Base-by-base conservation (phyloP, 169 alveolate genomes). In the Theileria parva region DNA sequence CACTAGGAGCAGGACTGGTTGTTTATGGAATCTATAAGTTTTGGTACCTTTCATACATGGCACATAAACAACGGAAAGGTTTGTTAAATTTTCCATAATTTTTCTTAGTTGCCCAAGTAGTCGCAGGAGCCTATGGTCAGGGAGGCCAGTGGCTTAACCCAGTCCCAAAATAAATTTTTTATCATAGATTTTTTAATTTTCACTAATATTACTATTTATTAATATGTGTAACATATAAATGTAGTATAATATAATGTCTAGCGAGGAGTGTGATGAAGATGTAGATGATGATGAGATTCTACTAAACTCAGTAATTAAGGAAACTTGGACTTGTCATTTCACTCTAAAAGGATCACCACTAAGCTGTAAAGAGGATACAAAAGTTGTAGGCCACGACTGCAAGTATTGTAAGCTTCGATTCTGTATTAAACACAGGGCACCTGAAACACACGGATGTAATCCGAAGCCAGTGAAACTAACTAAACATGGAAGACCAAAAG, bases 141-240 rank as follows among this genome's bases (percentile, higher is more conserved):
- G 96, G 96, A 44, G 96, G 96, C 19, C 96, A 93, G 88, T 93
- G 96, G 96, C 95, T 93, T 21, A 91, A 93, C 79, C 96, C 96
- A 12, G 96, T 93, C 27, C 96, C 96, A 28, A 91, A 88, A 78
- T 93, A 70, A 89, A 32, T 53, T 48, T 28, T 30, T n/a, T 37
- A 37, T n/a, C 4, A 37, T 37, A 37, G 8, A 6, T 59, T 59
- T 59, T 8, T 8, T 59, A 59, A 8, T 25, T 25, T 59, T 25
- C 34, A 59, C 8, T 8, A 5, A 25, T 8, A 25, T 8, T 25
- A 59, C 8, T 48, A 23, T 21, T 76, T 50, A 25, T 28, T 23
- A 19, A 51, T 2, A 25, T 66, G 8, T 30, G 34, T 25, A 25
- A 30, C 32, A 66, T 59, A 59, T 28, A 25, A 59, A 59, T 59